Base-by-base conservation (phyloP, 2,329 filamentous ascomycete genomes). In the Pseudogymnoascus sp. region DNA sequence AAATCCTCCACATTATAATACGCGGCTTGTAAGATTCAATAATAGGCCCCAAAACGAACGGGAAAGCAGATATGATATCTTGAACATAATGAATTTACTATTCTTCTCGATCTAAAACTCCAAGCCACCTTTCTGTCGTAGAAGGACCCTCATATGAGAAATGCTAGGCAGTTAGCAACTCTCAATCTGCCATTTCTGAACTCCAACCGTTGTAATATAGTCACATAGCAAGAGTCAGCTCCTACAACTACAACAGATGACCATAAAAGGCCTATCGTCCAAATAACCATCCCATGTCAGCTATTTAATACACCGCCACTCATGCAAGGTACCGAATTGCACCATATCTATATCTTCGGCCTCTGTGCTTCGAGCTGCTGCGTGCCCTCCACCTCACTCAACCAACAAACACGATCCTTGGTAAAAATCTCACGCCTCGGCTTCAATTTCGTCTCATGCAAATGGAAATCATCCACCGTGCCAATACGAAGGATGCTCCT, bases 381-480 rank as follows among this genome's bases (percentile, higher is more conserved):
- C 5, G 70, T 70, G 0, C 76, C 78, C 43, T 79, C 75, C 0
- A 72, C 70, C 1, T 68, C 72, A 14, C 59, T 34, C 46, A 82
- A 69, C 84, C 84, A 87, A 9, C 59, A 68, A 2, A 82, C 82
- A 1, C 84, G 74, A 65, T 81, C 75, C 71, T 83, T 78, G 0
- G 73, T 73, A 70, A 80, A 88, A 53, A 78, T 74, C 75, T 87
- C 85, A 0, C 78, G 65, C 64, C 69, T 71, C 0, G 85, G 85
- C 69, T 74, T 81, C 66, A 88, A 71, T 68, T 79, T 81, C 0
- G 79, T 83, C 74, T 87, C 83, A 36, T 81, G 78, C 60, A 88
- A 68, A 60, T 69, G 72, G 61, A 85, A 84, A 72, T 88, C 85
- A 70, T 88, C 85, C 1, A 88, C 79, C 0, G 82, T 86, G 0